Base-by-base conservation (phyloP, 495 filamentous ascomycete genomes). In the Ramalina peruviana region DNA sequence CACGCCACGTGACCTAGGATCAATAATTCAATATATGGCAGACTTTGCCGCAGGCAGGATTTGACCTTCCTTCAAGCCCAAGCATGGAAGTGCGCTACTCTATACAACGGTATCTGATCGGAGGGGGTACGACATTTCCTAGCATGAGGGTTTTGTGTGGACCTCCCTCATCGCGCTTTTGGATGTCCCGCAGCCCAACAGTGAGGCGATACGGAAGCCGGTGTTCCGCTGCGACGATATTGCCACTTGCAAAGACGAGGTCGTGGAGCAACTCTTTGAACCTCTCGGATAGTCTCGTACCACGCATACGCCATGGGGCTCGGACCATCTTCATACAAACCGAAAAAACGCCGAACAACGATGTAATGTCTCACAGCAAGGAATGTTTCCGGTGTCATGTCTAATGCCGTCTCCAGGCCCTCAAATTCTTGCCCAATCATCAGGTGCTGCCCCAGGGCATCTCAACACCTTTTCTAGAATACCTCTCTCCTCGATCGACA, bases 271-370 rank as follows among this genome's bases (percentile, higher is more conserved):
- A 17, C 6, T 41, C 7, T 41, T 11, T 41, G 9, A 41, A 9
- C 40, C 16, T n/a, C 3, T 3, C 11, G 21, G 26, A 45, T 13
- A 33, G 7, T 3, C 26, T 45, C 42, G 21, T 19, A 25, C 21
- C 42, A n/a, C 4, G n/a, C 16, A 25, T 27, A 2, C 20, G 19
- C 21, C 19, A 45, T 42, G 68, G 72, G 49, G 72, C 69, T 52
- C 85, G 92, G 36, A 87, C 81, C 12, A 90, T 97, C 62, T 98
- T 96, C 71, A 98, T 98, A 55, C 92, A 96, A 69, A 98, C 92
- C 1, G 92, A 94, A 51, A 75, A 71, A 43, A 98, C 93, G 9
- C 93, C 92, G 13, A 97, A 97, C 65, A 71, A 78, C 1, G 86
- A 95, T 71, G 90, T 81, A 65, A 62, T 73, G 65, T 39, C 10